These are phyloP conservation scores for Eutrema heterophyllum DNA, from an alignment of 345 rosid species.

Conservation along the genomic window DNA sequence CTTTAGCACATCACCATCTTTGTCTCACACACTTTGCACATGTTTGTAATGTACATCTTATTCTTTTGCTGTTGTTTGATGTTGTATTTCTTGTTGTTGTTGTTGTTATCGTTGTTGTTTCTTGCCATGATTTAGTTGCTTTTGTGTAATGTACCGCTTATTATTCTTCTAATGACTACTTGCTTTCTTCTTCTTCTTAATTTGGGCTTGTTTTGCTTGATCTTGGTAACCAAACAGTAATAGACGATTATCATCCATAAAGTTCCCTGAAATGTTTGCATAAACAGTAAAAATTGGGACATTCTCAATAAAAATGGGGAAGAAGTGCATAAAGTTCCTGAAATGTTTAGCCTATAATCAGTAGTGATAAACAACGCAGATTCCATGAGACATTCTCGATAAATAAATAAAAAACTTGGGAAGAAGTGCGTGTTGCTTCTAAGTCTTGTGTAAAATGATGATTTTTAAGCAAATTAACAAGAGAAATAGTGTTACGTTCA, in stretches of 20 bases:
- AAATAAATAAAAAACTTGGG: no score
- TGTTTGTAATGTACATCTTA: conserved; percentile 12
- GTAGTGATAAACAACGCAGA: no score
- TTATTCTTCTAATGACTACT: neutral
- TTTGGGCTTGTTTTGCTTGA: neutral
- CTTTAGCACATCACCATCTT: neutral
- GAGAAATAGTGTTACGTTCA: no score
- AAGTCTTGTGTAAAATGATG: no score
- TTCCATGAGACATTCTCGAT: no score
- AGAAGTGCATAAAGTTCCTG: neutral
- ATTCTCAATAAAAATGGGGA: neutral
- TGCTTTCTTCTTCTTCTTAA: neutral
- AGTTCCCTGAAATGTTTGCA: neutral
- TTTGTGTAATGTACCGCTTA: conserved; percentile 1
- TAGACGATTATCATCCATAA: neutral
- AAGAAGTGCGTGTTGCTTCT: no score
- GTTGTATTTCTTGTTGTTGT: neutral
- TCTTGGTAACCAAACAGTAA: neutral
- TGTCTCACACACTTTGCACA: neutral
- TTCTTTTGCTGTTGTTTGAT: conserved; percentile 3
- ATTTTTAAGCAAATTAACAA: no score
- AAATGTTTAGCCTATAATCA: no score
- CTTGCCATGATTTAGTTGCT: neutral
- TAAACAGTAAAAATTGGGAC: neutral
- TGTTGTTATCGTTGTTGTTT: neutral